Conservation (phyloP, 2,329 filamentous ascomycete genomes). For the Fusarium hainanense region DNA sequence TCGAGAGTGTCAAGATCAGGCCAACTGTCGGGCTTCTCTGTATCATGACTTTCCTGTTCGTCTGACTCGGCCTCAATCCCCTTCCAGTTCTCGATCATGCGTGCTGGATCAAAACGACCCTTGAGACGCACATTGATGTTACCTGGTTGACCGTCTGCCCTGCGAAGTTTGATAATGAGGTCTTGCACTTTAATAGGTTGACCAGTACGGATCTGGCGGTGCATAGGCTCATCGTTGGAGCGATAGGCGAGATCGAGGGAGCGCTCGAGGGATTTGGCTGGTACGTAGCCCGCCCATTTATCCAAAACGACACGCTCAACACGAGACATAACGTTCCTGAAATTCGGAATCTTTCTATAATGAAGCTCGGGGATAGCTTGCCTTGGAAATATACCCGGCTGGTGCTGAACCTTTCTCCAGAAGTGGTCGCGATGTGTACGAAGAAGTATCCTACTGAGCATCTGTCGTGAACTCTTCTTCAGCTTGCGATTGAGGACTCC, state of each 20-base stretch:
- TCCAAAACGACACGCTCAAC: constrained; percentile 49
- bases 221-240: constrained; percentile 45
- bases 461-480: constrained; percentile 38
- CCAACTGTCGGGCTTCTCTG: constrained; percentile 10
- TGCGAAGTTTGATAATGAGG: constrained; percentile 39
- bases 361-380: constrained; percentile 41
- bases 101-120: constrained; percentile 38
- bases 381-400: constrained; percentile 46
- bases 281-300: constrained; percentile 46
- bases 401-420: constrained; percentile 41
- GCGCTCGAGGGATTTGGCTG: constrained; percentile 44
- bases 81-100: constrained; percentile 39
- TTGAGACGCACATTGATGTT: constrained; percentile 40
- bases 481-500: constrained; percentile 48
- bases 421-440: constrained; percentile 40
- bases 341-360: constrained; percentile 29
- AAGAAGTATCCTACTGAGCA: constrained; percentile 45
- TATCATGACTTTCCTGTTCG: neutral
- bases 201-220: constrained; percentile 32
- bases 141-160: constrained; percentile 27
- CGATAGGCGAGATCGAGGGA: constrained; percentile 44
- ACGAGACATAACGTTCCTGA: constrained; percentile 41
- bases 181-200: constrained; percentile 24
- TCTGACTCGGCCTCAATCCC: neutral
- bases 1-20: constrained; percentile 1